These are phyloP conservation scores for Lactuca saligna DNA, from an alignment of 129 eudicot genomes.

Conservation along the genomic window DNA sequence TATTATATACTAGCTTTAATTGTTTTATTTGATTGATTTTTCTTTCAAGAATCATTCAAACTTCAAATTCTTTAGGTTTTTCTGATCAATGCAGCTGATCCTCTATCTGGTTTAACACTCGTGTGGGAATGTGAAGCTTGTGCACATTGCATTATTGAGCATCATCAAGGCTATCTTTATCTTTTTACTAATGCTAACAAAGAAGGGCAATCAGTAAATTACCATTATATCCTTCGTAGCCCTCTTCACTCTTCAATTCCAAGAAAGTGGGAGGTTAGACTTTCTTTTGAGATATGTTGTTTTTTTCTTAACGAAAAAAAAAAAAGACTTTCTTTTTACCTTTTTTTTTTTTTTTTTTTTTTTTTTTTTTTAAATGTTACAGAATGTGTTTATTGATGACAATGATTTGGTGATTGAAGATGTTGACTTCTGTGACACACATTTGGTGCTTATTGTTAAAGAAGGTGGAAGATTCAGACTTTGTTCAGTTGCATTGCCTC, in stretches of 20 bases:
- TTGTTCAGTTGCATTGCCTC: conserved; percentile 66
- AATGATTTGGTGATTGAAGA: conserved; percentile 56
- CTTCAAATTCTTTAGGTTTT: conserved; percentile 56
- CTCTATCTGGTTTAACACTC: conserved; percentile 71
- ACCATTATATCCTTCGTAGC: conserved; percentile 74
- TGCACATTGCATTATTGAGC: conserved; percentile 85
- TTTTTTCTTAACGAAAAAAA: too few species aligned
- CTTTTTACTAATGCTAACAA: conserved; percentile 80
- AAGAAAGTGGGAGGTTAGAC: conserved; percentile 84
- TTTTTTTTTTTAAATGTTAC: conserved; percentile 27
- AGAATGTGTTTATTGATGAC: conserved; percentile 71
- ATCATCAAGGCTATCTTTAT: conserved; percentile 77
- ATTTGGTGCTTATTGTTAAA: conserved; percentile 63
- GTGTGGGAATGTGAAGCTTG: conserved; percentile 82
- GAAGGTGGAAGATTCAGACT: conserved; percentile 55
- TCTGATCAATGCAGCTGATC: conserved; percentile 81
- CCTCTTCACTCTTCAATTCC: conserved; percentile 47
- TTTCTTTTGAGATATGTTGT: not conserved
- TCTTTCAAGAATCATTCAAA: conserved; percentile 16
- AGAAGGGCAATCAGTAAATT: conserved; percentile 59
- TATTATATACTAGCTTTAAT: not conserved
- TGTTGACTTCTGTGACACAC: conserved; percentile 76
- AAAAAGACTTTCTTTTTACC: conserved; percentile 14
- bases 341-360: too few species aligned
- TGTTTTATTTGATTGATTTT: not conserved